Base-by-base conservation (phyloP, 2,329 filamentous ascomycete genomes). In the Dactylellina drechsleri region DNA sequence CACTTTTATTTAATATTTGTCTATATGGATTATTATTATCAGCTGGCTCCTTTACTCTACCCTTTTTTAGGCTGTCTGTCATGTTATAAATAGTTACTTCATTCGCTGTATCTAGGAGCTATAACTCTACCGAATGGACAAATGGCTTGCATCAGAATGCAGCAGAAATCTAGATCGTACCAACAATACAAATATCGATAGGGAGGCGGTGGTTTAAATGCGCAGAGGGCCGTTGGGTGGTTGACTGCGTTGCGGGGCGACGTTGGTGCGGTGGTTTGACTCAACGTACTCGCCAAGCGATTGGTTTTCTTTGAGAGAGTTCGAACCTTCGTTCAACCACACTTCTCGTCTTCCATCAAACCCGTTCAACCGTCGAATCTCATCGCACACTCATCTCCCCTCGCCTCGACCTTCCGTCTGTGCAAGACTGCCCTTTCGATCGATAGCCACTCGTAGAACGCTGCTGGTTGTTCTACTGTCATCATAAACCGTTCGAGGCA, bases 301-400 rank as follows among this genome's bases (percentile, higher is more conserved):
- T 4, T 4, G 23, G 23, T 3, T 61, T 72, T 57, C 28, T 20
- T 57, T 56, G 70, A 18, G 15, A n/a, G 49, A 50, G 70, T 74
- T 74, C 70, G 70, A 74, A 64, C 70, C 70, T 62, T 67, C 50
- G 10, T 40, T 62, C 70, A 67, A 74, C 68, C 68, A 49, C 70
- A 67, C 61, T 62, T 61, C 56, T 66, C 50, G 41, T 36, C 52
- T 13, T 43, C 61, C 36, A 59, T 47, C 59, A 47, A 26, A 56
- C 28, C 45, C 23, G 15, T 41, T 23, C 23, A 57, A 20, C 10
- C 40, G 23, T 23, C 23, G 23, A 36, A 65, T 57, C 36, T 28
- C 64, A 20, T 45, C 52, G n/a, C 64, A 52, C 31, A 53, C 2
- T 8, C 40, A 57, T 49, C 52, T 7, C 7, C 18, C 10, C 43